Conservation (phyloP, 768 basidiomycete species). For the Xanthoconium purpureum region DNA sequence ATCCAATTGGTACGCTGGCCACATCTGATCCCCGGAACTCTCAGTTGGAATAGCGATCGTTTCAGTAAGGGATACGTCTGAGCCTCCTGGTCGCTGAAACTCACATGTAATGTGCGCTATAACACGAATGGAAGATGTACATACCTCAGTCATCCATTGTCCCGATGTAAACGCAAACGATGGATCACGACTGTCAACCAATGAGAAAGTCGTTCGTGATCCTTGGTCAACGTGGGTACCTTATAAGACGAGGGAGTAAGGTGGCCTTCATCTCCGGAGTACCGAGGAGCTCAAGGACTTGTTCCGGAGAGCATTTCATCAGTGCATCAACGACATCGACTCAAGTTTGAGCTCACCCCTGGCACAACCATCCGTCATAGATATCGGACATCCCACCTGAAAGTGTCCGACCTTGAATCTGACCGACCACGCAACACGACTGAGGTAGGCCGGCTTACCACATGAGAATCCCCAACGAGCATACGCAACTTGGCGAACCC, state of each 20-base stretch:
- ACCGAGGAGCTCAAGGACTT: slow-evolving; percentile 65
- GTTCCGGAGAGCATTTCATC: neutral
- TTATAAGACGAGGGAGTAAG: slow-evolving; percentile 56
- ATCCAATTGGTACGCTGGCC: slow-evolving; percentile 54
- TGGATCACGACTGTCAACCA: slow-evolving; percentile 53
- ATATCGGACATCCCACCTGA: slow-evolving; percentile 70
- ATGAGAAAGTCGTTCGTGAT: neutral
- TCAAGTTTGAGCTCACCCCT: slow-evolving; percentile 38
- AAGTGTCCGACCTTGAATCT: neutral
- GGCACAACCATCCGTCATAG: slow-evolving; percentile 79
- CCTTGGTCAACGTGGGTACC: slow-evolving; percentile 35
- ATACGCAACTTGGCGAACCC: slow-evolving; percentile 65
- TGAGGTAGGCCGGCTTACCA: slow-evolving; percentile 36
- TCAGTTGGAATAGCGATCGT: slow-evolving; percentile 49
- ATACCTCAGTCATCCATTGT: slow-evolving; percentile 82
- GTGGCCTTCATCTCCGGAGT: slow-evolving; percentile 57
- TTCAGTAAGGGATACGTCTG: slow-evolving; percentile 73
- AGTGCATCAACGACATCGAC: neutral
- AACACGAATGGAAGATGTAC: neutral
- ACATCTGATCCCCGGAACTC: slow-evolving; percentile 35
- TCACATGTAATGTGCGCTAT: neutral
- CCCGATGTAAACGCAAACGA: slow-evolving; percentile 63
- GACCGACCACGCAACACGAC: neutral
- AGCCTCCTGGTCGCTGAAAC: slow-evolving; percentile 62
- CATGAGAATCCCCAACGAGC: slow-evolving; percentile 61